phyloP scores from a whole-genome alignment of 371 early-diverging fungal species.

The Coemansia sp. region DNA sequence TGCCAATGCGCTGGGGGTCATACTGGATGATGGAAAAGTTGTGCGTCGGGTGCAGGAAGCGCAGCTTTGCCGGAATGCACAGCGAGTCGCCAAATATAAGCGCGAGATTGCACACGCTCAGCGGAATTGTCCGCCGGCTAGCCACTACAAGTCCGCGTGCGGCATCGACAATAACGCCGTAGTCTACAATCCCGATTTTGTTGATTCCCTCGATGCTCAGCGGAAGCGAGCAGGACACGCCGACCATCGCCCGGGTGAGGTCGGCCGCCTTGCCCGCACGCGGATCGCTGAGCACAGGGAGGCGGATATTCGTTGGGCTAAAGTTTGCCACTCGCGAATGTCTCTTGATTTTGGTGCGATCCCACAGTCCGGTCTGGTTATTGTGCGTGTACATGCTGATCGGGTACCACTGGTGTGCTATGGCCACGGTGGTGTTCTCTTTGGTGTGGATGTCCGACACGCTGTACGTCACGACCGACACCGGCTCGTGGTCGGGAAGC shows the following conservation, averaged over 20 bases:
- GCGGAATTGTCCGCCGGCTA: conserved; percentile 72
- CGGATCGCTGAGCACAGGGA: conserved; percentile 47
- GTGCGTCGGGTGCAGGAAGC: conserved; percentile 75
- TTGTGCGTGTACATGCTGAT: conserved; percentile 61
- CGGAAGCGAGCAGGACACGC: conserved; percentile 61
- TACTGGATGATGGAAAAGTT: conserved; percentile 79
- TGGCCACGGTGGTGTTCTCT: conserved; percentile 57
- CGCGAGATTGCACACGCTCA: conserved; percentile 67
- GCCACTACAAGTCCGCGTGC: conserved; percentile 71
- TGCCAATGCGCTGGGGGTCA: conserved; percentile 62
- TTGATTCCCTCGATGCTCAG: conserved; percentile 63
- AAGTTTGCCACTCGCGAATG: conserved; percentile 57
- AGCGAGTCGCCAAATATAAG: conserved; percentile 72
- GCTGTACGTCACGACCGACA: conserved; percentile 74
- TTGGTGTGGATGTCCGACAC: conserved; percentile 64
- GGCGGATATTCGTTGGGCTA: conserved; percentile 56
- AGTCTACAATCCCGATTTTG: conserved; percentile 55
- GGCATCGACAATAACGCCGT: conserved; percentile 73
- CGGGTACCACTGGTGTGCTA: conserved; percentile 66
- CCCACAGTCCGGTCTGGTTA: conserved; percentile 81
- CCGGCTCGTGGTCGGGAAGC: conserved; percentile 68
- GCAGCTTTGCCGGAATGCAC: conserved; percentile 66
- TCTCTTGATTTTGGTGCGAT: conserved; percentile 62
- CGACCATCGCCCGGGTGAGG: conserved; percentile 56
- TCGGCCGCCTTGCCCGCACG: conserved; percentile 55